These are phyloP conservation scores for Candida mattraensis DNA, from an alignment of 805 yeast genomes.

Conservation along the genomic window DNA sequence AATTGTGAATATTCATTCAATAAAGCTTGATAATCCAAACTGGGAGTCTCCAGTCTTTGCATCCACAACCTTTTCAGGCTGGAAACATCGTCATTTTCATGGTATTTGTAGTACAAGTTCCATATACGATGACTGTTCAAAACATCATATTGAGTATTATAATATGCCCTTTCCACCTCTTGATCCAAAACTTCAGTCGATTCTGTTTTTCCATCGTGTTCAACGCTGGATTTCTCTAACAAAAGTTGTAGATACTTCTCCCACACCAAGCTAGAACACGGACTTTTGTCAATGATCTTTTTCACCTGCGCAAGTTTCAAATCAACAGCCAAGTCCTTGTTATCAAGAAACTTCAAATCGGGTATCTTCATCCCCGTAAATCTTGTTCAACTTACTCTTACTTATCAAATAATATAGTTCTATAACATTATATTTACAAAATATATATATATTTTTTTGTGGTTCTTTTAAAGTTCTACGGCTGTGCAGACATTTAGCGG, in stretches of 20 bases:
- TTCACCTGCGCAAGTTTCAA: slow-evolving; percentile 2
- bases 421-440: too few species aligned
- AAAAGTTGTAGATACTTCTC: slow-evolving; percentile 7
- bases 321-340: too few species aligned
- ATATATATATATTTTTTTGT: too few species aligned
- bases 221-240: background rate
- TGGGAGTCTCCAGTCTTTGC: slow-evolving; percentile 41
- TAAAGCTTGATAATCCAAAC: slow-evolving; percentile 40
- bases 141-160: slow-evolving; percentile 13
- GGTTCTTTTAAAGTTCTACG: too few species aligned
- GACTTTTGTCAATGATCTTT: slow-evolving; percentile 6
- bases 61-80: slow-evolving; percentile 26
- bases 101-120: slow-evolving; percentile 13
- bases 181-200: background rate
- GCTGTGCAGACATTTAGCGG: too few species aligned
- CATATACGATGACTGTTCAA: slow-evolving; percentile 14
- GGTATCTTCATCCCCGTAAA: too few species aligned
- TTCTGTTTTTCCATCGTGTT: background rate
- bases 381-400: too few species aligned
- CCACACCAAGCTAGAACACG: slow-evolving; percentile 13
- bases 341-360: too few species aligned
- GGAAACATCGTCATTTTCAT: slow-evolving; percentile 5
- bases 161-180: slow-evolving; percentile 9
- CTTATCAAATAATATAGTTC: too few species aligned
- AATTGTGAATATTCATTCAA: slow-evolving; percentile 41